These are phyloP conservation scores for Bidens hawaiensis DNA, from an alignment of 140 eudicot genomes.

Conservation along the genomic window DNA sequence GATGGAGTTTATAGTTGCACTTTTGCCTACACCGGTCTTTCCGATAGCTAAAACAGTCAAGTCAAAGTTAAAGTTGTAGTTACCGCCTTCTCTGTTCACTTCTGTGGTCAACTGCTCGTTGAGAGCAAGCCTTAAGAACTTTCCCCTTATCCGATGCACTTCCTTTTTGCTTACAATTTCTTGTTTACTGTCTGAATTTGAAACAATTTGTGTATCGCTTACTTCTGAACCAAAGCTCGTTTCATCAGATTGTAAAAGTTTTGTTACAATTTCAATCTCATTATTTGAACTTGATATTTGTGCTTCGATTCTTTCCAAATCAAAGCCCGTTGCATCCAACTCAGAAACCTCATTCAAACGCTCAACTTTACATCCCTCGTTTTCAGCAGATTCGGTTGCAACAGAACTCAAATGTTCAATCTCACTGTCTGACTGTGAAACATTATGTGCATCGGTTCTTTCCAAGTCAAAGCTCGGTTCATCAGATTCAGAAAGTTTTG, in stretches of 20 bases:
- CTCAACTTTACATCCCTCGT: conserved; percentile 18
- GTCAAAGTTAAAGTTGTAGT: conserved; percentile 35
- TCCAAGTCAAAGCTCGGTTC: not conserved
- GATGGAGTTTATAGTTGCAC: conserved; percentile 79
- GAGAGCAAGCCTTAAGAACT: conserved; percentile 40
- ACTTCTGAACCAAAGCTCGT: not conserved
- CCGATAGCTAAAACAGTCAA: conserved; percentile 74
- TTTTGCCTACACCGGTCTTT: conserved; percentile 89
- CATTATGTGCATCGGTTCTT: not conserved
- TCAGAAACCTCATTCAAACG: conserved; percentile 11
- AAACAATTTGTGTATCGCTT: not conserved
- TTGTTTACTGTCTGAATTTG: conserved; percentile 4
- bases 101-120: not conserved
- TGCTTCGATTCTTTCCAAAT: not conserved
- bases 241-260: not conserved
- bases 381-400: conserved; percentile 10
- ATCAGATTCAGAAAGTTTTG: not conserved
- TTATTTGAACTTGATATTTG: not conserved
- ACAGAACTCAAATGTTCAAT: not conserved
- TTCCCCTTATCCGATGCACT: conserved; percentile 43
- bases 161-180: conserved; percentile 29
- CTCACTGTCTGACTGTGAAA: not conserved
- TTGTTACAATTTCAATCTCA: conserved; percentile 14
- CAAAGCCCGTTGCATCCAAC: conserved; percentile 5
- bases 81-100: conserved; percentile 11